Conservation (phyloP, 2,329 filamentous ascomycete genomes). For the Cladosporium sp. region DNA sequence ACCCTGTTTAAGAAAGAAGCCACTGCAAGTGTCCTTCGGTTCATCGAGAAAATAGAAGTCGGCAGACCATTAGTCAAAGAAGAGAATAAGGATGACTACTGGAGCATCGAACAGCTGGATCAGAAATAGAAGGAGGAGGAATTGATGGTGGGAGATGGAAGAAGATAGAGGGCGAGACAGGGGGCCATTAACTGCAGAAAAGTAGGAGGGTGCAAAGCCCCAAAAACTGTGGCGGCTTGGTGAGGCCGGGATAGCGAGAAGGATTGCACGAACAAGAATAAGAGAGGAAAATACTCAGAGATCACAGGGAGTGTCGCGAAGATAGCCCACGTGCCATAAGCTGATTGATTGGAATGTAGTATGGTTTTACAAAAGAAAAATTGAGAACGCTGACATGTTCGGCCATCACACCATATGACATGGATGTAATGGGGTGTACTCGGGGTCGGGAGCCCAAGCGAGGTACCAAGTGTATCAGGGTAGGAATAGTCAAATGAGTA, state of each 20-base stretch:
- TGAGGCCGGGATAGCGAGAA: neutral
- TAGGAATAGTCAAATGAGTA: too few relatives aligned
- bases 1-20: conserved; percentile 11
- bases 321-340: neutral
- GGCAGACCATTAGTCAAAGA: neutral
- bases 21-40: neutral
- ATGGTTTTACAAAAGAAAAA: too few relatives aligned
- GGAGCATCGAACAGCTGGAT: neutral
- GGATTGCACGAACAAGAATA: neutral
- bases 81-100: neutral
- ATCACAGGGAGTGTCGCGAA: neutral
- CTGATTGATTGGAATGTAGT: too few relatives aligned
- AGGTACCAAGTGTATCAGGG: too few relatives aligned
- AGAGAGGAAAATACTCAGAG: neutral
- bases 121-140: neutral
- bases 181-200: neutral
- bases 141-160: neutral
- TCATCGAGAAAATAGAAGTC: neutral
- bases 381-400: too few relatives aligned
- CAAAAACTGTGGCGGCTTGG: neutral
- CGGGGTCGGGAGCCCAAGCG: too few relatives aligned
- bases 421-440: too few relatives aligned
- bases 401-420: too few relatives aligned
- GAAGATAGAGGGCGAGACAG: neutral
- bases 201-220: neutral